Evolutionary conservation across 371 early-diverging fungal species (phyloP), one percentile per base, ranked within the genome.

Genomic region (Apophysomyces ossiformis): DNA sequence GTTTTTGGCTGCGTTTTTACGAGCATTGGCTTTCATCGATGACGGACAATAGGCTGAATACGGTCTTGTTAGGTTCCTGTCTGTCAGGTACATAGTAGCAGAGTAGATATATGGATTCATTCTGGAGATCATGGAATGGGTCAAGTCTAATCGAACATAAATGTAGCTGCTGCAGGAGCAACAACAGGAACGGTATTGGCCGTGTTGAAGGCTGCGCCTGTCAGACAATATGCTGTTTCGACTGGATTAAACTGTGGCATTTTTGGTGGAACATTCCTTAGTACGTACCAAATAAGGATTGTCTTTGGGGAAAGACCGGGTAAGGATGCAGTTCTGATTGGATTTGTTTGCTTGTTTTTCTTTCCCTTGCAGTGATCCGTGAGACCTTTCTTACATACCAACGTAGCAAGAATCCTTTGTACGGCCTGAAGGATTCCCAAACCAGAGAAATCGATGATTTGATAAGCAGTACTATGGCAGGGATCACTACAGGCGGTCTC

Each of bases 391-490:
- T 84, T 36, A 70, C 74, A 9, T 81, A 80, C 59, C 86, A 87
- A 64, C 75, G 81, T 36, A 74, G 69, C 64, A 78, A 87, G 65
- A 85, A 87, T 66, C 75, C 83, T 12, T 72, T 74, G n/a, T 87
- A 73, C 68, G 85, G 86, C 41, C 67, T 85, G 32, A 85, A 85
- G 54, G 83, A 84, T 61, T 86, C 86, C 13, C 77, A 86, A 67
- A 87, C 86, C 5, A 72, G 77, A 61, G 85, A 85, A 36, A 66
- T 79, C 43, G 87, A 87, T 74, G 81, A 80, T 26, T 67, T 86
- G 18, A 73, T 84, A 43, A 86, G 86, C 37, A 87, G 88, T 67
- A 75, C 85, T 0, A 67, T 86, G 75, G 86, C 88, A 43, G 88
- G 88, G 56, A 78, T 76, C 6, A 83, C 77, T 8, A 85, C 85